Base-by-base conservation (phyloP, 2,329 filamentous ascomycete species). In the Graphiopsis chlorocephala region DNA sequence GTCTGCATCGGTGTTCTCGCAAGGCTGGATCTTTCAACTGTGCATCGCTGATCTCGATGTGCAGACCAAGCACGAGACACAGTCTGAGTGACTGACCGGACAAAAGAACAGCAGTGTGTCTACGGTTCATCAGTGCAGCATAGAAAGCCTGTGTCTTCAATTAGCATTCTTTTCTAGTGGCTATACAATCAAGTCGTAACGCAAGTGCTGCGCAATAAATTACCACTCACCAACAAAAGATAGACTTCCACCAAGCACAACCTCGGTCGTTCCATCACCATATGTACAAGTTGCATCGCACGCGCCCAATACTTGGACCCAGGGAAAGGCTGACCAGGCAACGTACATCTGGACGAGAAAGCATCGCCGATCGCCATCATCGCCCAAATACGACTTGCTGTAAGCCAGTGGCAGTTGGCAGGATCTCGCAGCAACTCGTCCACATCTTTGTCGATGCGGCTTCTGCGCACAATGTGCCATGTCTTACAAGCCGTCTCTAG, bases 321-420 rank as follows among this genome's bases (percentile, higher is more conserved):
- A 0, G 81, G 81, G 59, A 82, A 81, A 0, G 73, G 69, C 11
- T 71, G 68, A 8, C 74, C 75, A 0, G 74, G 65, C 2, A 76
- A 64, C 4, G 68, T 75, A 2, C 77, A 75, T n/a, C 79, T 72
- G 0, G 76, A 78, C 0, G 81, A 81, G 31, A 81, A 82, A 33
- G 80, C 76, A 64, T 82, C 80, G 0, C 81, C 81, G 6, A 83
- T 74, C 0, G 81, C 81, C 65, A 83, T 81, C 3, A 83, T 52
- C 0, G 78, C 79, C 73, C 78, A 80, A 0, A 83, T 64, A 53
- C 81, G 81, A 66, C 78, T 79, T 14, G 73, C 75, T 0, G 75
- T 65, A 0, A 80, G 66, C 0, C 74, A 72, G 45, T 77, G 75
- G 5, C 72, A 73, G 12, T 74, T 75, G 7, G 71, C 68, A 2